A percentile compares a stretch with the other conserved stretches of the same genome.
Evolutionary conservation across 106 monocot genomes (phyloP).

Genomic region (Triglochin maritima): DNA sequence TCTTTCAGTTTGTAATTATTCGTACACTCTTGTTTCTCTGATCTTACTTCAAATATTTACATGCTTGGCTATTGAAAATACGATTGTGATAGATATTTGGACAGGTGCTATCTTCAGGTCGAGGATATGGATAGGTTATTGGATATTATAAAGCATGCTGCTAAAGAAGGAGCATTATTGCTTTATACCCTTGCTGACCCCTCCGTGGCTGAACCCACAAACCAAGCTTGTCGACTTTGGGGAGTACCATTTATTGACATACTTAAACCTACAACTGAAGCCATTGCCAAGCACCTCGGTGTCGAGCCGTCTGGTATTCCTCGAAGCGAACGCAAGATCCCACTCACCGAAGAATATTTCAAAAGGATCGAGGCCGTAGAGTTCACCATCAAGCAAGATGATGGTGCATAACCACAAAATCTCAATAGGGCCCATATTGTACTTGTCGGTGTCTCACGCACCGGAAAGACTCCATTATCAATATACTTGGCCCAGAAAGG

Average conservation of each 20-base stretch:
- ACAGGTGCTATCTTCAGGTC: slow-evolving; percentile 33
- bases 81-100: slow-evolving; percentile 7
- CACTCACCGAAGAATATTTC: slow-evolving; percentile 66
- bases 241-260: slow-evolving; percentile 56
- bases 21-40: too few relatives aligned
- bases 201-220: slow-evolving; percentile 53
- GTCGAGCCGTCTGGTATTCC: slow-evolving; percentile 82
- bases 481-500: slow-evolving; percentile 91
- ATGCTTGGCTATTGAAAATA: background rate
- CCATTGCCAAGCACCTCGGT: slow-evolving; percentile 74
- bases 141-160: slow-evolving; percentile 82
- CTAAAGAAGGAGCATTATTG: slow-evolving; percentile 64
- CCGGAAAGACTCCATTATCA: slow-evolving; percentile 83
- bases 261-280: slow-evolving; percentile 65
- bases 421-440: slow-evolving; percentile 52
- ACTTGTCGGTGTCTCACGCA: slow-evolving; percentile 77
- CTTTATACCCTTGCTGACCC: slow-evolving; percentile 81
- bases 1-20: too few relatives aligned
- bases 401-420: slow-evolving; percentile 67
- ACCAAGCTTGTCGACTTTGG: slow-evolving; percentile 68
- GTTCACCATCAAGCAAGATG: slow-evolving; percentile 95
- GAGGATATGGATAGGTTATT: slow-evolving; percentile 52
- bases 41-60: background rate
- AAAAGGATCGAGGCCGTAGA: slow-evolving; percentile 79
- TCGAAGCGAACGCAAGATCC: slow-evolving; percentile 41